A percentile compares a stretch with the other conserved stretches of the same genome.
Conservation (phyloP, 2,329 filamentous ascomycete species). For the Alternaria incomplexa region DNA sequence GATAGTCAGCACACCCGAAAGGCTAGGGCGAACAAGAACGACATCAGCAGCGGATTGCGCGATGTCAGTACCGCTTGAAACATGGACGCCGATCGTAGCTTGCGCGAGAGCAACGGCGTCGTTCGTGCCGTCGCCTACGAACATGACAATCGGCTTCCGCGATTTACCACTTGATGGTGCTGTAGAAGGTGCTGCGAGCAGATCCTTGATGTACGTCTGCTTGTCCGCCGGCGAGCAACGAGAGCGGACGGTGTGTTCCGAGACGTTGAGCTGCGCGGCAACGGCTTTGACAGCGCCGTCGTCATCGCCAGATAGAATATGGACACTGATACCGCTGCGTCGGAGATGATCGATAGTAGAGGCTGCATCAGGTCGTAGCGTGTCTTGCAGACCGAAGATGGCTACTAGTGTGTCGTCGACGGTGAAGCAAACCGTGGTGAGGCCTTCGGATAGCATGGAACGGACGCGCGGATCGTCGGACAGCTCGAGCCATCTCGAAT, state of each 20-base stretch:
- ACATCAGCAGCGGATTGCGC: slow-evolving; percentile 72
- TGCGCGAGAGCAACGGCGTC: slow-evolving; percentile 75
- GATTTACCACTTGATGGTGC: background rate
- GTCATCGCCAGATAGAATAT: slow-evolving; percentile 66
- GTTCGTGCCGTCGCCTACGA: slow-evolving; percentile 82
- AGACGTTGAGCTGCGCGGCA: slow-evolving; percentile 48
- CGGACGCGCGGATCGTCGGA: slow-evolving; percentile 54
- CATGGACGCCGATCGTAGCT: slow-evolving; percentile 73
- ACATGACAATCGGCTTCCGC: slow-evolving; percentile 59
- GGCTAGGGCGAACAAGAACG: slow-evolving; percentile 64
- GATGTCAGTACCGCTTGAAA: slow-evolving; percentile 66
- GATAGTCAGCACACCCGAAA: slow-evolving; percentile 58
- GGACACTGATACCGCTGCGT: slow-evolving; percentile 54
- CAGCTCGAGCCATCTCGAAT: slow-evolving; percentile 55
- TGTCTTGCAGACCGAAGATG: slow-evolving; percentile 58
- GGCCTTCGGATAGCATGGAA: slow-evolving; percentile 21
- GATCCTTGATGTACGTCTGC: slow-evolving; percentile 55
- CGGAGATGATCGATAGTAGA: slow-evolving; percentile 59
- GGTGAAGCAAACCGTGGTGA: slow-evolving; percentile 60
- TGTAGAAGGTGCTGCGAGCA: slow-evolving; percentile 18
- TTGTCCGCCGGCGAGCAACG: slow-evolving; percentile 62
- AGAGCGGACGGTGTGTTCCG: slow-evolving; percentile 50
- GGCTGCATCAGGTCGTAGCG: slow-evolving; percentile 58
- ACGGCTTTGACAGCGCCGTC: slow-evolving; percentile 55
- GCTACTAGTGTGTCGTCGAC: slow-evolving; percentile 52